Percentiles rank a stretch among this genome's conserved stretches.
These are phyloP conservation scores for Candida hispaniensis DNA, from an alignment of 805 yeast species.

Conservation along the genomic window DNA sequence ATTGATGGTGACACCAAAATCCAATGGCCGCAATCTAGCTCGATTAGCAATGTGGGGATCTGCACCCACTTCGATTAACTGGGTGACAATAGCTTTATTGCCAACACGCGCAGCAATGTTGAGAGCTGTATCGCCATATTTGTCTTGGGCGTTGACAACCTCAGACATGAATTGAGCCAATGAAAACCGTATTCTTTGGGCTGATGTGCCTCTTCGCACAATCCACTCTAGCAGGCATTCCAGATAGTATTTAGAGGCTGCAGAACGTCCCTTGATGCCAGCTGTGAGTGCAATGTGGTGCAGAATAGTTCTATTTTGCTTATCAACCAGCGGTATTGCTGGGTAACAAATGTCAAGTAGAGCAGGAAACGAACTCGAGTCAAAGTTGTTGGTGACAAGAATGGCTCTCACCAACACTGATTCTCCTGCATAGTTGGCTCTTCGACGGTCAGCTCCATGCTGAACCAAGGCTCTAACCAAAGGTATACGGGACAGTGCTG, in stretches of 20 bases:
- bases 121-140: constrained; percentile 89
- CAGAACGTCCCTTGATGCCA: constrained; percentile 61
- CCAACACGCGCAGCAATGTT: constrained; percentile 89
- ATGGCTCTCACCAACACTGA: constrained; percentile 79
- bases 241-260: constrained; percentile 62
- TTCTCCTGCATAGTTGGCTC: constrained; percentile 78
- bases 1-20: constrained; percentile 53
- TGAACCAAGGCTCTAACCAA: constrained; percentile 60
- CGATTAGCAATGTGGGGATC: constrained; percentile 68
- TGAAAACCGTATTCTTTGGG: constrained; percentile 14
- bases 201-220: constrained; percentile 40
- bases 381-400: constrained; percentile 73
- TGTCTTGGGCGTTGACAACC: constrained; percentile 79
- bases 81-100: constrained; percentile 66
- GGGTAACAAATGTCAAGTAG: constrained; percentile 69
- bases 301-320: constrained; percentile 63
- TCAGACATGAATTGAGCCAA: constrained; percentile 47
- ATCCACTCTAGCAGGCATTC: constrained; percentile 71
- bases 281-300: constrained; percentile 81
- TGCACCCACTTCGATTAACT: constrained; percentile 79
- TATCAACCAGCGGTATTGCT: constrained; percentile 52
- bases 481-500: constrained; percentile 70
- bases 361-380: constrained; percentile 59
- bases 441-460: constrained; percentile 53
- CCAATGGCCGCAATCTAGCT: constrained; percentile 76